Evolutionary conservation across 129 eudicot genomes (phyloP), one percentile per base, ranked within the genome.

Genomic region (Centrapalus pauciflorus): DNA sequence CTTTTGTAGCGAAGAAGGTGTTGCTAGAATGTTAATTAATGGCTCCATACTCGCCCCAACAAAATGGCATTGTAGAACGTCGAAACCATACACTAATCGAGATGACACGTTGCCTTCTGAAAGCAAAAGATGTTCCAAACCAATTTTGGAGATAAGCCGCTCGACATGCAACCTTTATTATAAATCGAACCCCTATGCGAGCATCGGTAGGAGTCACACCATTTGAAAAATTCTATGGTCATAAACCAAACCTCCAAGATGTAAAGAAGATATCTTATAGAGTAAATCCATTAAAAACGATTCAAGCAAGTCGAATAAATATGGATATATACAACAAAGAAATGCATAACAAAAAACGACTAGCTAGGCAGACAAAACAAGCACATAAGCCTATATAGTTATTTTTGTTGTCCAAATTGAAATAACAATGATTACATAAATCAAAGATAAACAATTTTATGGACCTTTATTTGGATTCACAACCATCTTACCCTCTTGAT

Each of bases 401-500:
- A 57, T 69, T 56, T 1, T 40, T 12, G 7, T 7, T 70, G 51
- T 65, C 59, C 71, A 65, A 46, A 28, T 11, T 45, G 51, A 37
- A 23, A 38, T 4, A 28, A 28, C 51, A 49, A 34, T 61, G 12
- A 55, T 57, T 4, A 69, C 26, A 8, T n/a, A 38, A 40, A 40
- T 3, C 4, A 57, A 70, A 43, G 1, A 30, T 33, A 9, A 55
- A 26, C 5, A 3, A 4, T 4, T 10, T 9, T 11, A 55, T 2
- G 55, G 66, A 43, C 16, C 29, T 25, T 70, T 70, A 57, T 70
- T 70, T 12, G 67, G 75, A 32, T 58, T 70, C 46, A 70, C 43
- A 41, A 70, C 59, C 75, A 70, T 70, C 75, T 57, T 70, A 41
- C 58, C 75, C 14, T 70, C 75, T 43, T 60, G 75, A 58, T 57